phyloP scores from a whole-genome alignment of 306 rosid species.

The Malus domestica region ASM211411v1 NC_041798.1:5813001-5813500 shows the following conservation, averaged over 20 bases:
- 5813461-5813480: slow-evolving; percentile 91
- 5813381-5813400: slow-evolving; percentile 83
- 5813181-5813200: neutral
- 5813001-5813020: neutral
- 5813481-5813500: slow-evolving; percentile 95
- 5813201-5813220: neutral
- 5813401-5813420: slow-evolving; percentile 98
- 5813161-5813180: neutral
- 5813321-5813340: neutral
- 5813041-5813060: neutral
- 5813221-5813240: neutral
- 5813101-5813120: neutral
- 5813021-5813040: neutral
- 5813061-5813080: neutral
- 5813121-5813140: neutral
- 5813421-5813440: slow-evolving; percentile 98
- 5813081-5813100: neutral
- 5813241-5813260: neutral
- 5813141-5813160: neutral
- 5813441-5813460: slow-evolving; percentile 75
- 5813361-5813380: slow-evolving; percentile 92
- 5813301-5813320: neutral
- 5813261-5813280: neutral
- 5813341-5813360: slow-evolving; percentile 59
- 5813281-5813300: neutral